Evolutionary conservation across 176 grass and related monocot genomes (phyloP), one percentile per base, ranked within the genome.

Genomic region (Leersia perrieri): DNA sequence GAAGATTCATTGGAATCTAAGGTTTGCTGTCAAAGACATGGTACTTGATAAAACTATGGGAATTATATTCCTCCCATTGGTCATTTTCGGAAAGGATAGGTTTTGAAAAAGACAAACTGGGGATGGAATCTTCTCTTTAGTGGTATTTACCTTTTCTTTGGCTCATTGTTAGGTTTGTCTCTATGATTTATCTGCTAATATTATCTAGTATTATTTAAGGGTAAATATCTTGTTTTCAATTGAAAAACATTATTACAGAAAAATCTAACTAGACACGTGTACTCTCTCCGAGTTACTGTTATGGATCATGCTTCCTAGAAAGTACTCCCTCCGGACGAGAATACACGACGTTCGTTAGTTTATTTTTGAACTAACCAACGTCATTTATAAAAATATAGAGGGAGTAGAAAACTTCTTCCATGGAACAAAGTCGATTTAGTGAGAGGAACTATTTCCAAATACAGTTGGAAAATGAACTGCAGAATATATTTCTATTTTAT

Each of bases 81-180:
- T 15, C 66, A 14, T n/a, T 40, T 39, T 40, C 22, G 2, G 66
- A 69, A 39, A 40, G 22, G 22, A 40, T 60, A 60, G 23, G 51
- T 68, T 75, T 25, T 47, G 62, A 68, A 40, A 68, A 58, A n/a
- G 53, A 58, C 53, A 58, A 73, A 76, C 70, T 23, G 33, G 26
- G 60, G 72, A 39, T 33, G 42, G 32, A 18, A 66, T 75, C 32
- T 74, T 45, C 23, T 34, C 22, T 23, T 39, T 10, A 33, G 34
- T 12, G 32, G 7, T 61, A 29, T 23, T 41, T 58, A 55, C 49
- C 40, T 30, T 28, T 22, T 31, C 40, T 3, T 16, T 32, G 22
- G 14, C 42, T 35, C 5, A 36, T 20, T 65, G 42, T 47, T 3
- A 41, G 11, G 49, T 11, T 23, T 20, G 12, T 14, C 3, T 26